Conservation (phyloP, 2,329 filamentous ascomycete genomes). For the Diplodia seriata region DNA sequence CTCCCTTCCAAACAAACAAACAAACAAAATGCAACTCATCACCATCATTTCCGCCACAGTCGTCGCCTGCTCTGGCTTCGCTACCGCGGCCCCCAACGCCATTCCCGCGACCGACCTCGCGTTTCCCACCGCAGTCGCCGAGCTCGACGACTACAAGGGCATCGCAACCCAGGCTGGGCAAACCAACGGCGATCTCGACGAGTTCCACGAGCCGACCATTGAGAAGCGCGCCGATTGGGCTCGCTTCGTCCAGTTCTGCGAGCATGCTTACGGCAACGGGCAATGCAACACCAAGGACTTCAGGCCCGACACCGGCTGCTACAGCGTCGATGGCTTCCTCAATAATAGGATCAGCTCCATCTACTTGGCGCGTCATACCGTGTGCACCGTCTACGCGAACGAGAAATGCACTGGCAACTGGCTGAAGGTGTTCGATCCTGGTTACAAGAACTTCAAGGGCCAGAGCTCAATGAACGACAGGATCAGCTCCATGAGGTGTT, state of each 20-base stretch:
- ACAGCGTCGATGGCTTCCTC: neutral
- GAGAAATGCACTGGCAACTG: conserved; percentile 5
- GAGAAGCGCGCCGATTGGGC: conserved; percentile 18
- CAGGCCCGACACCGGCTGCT: conserved; percentile 5
- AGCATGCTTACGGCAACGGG: neutral
- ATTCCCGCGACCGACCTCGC: neutral
- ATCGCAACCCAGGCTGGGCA: neutral
- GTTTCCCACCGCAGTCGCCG: neutral
- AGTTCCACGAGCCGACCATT: neutral
- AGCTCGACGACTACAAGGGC: conserved; percentile 1
- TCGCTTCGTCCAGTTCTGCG: conserved; percentile 9
- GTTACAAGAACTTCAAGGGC: conserved; percentile 13
- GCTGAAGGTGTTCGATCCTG: conserved; percentile 15
- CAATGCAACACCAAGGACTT: conserved; percentile 7
- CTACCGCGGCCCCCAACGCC: neutral
- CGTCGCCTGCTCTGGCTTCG: conserved; percentile 8
- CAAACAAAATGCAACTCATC: conserved; percentile 13
- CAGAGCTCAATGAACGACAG: conserved; percentile 6
- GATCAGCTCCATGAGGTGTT: conserved; percentile 5
- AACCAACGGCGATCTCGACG: neutral
- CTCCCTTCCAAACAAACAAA: neutral
- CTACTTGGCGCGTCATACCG: neutral
- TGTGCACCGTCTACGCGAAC: conserved; percentile 4
- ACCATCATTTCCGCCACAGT: conserved; percentile 18
- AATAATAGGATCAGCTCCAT: conserved; percentile 11